Conservation (phyloP, 345 rosid species). For the Citrus reticulata region DNA sequence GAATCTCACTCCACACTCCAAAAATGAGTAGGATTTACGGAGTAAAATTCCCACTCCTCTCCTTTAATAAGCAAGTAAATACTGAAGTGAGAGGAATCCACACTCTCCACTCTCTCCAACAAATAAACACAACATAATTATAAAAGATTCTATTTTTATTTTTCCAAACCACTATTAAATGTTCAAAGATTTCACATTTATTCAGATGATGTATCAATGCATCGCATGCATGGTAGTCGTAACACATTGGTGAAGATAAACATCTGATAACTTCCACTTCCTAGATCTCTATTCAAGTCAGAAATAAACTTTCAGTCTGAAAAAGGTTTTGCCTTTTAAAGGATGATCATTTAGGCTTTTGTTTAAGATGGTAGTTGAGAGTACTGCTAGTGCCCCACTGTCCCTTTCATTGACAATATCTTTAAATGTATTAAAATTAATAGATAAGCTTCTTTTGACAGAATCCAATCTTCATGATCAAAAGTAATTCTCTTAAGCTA, state of each 20-base stretch:
- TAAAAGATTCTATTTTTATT: no score
- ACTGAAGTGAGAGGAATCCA: rapidly evolving
- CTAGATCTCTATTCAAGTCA: not conserved
- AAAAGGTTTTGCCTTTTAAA: not conserved
- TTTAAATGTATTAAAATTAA: not conserved
- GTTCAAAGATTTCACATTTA: no score
- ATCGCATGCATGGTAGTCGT: no score
- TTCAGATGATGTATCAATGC: no score
- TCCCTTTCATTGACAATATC: not conserved
- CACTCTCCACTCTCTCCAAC: no score
- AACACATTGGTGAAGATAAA: not conserved
- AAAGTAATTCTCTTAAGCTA: not conserved
- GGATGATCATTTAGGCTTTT: not conserved
- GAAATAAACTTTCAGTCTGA: not conserved
- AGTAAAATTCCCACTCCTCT: no score
- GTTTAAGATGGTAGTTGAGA: not conserved
- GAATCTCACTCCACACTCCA: no score
- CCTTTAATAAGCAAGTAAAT: no score
- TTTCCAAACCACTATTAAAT: no score
- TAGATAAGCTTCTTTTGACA: not conserved
- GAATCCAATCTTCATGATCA: conserved; percentile 1
- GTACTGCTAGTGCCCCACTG: not conserved
- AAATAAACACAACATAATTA: no score
- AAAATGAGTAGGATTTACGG: no score
- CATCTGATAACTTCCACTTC: not conserved